phyloP scores from a whole-genome alignment of 1,284 basidiomycete genomes.

The Trametes sp. region DNA sequence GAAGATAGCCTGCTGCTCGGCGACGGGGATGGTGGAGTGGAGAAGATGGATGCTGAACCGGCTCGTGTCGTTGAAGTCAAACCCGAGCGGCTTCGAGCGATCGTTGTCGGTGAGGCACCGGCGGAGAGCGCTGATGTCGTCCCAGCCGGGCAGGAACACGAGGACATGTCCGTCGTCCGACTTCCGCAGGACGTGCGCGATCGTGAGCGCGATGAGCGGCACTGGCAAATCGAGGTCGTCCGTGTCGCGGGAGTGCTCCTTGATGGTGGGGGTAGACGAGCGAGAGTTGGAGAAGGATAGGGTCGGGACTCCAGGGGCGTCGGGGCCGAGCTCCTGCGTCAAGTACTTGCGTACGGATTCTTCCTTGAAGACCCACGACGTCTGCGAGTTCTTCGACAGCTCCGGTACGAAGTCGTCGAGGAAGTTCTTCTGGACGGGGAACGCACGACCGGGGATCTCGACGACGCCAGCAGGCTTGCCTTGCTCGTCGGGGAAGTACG shows the following conservation, averaged over 20 bases:
- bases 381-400: constrained; percentile 47
- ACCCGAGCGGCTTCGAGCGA: constrained; percentile 54
- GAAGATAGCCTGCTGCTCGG: constrained; percentile 93
- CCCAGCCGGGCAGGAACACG: constrained; percentile 93
- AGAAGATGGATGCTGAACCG: constrained; percentile 86
- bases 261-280: constrained; percentile 28
- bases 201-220: constrained; percentile 83
- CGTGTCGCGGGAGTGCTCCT: constrained; percentile 39
- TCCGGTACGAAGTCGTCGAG: constrained; percentile 81
- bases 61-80: constrained; percentile 66
- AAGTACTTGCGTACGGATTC: constrained; percentile 84
- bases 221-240: constrained; percentile 87
- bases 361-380: constrained; percentile 77
- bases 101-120: constrained; percentile 67
- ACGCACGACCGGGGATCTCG: constrained; percentile 92
- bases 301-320: constrained; percentile 25
- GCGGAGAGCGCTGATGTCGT: constrained; percentile 89
- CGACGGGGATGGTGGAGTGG: constrained; percentile 90
- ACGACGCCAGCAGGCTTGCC: constrained; percentile 78
- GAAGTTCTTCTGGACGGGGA: constrained; percentile 85
- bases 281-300: constrained; percentile 15
- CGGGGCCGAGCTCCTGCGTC: constrained; percentile 69
- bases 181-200: constrained; percentile 79
- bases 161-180: constrained; percentile 90
- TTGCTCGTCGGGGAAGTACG: constrained; percentile 79